phyloP scores from a whole-genome alignment of 805 yeast species.

The Candida nanaspora region DNA sequence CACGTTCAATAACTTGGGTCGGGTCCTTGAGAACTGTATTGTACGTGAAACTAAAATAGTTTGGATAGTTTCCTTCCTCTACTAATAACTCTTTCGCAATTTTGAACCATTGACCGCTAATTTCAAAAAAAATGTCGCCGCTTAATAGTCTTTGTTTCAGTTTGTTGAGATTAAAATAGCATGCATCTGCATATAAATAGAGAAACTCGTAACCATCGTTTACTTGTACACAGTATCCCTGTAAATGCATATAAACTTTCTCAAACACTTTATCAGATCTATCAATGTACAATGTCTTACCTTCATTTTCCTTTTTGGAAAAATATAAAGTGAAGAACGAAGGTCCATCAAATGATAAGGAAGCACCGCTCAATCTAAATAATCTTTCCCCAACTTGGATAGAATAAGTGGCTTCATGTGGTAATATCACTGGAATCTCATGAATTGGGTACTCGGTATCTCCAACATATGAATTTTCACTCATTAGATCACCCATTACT shows the following conservation, averaged over 20 bases:
- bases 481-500: no score
- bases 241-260: slow-evolving; percentile 62
- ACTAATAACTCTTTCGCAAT: slow-evolving; percentile 49
- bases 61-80: slow-evolving; percentile 66
- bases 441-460: no score
- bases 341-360: slow-evolving; percentile 80
- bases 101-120: slow-evolving; percentile 56
- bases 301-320: slow-evolving; percentile 27
- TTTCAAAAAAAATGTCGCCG: slow-evolving; percentile 48
- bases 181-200: slow-evolving; percentile 60
- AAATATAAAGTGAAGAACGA: slow-evolving; percentile 80
- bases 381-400: slow-evolving; percentile 62
- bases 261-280: slow-evolving; percentile 66
- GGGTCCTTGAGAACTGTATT: slow-evolving; percentile 47
- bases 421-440: slow-evolving; percentile 47
- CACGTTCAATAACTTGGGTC: slow-evolving; percentile 24
- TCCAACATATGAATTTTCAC: no score
- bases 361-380: slow-evolving; percentile 73
- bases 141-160: slow-evolving; percentile 40
- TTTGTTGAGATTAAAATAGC: slow-evolving; percentile 59
- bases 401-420: slow-evolving; percentile 62
- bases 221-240: slow-evolving; percentile 69
- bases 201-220: slow-evolving; percentile 53
- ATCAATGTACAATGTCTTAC: slow-evolving; percentile 54
- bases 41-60: slow-evolving; percentile 62